Base-by-base conservation (phyloP, 1,284 basidiomycete genomes). In the Moesziomyces sp. region DNA sequence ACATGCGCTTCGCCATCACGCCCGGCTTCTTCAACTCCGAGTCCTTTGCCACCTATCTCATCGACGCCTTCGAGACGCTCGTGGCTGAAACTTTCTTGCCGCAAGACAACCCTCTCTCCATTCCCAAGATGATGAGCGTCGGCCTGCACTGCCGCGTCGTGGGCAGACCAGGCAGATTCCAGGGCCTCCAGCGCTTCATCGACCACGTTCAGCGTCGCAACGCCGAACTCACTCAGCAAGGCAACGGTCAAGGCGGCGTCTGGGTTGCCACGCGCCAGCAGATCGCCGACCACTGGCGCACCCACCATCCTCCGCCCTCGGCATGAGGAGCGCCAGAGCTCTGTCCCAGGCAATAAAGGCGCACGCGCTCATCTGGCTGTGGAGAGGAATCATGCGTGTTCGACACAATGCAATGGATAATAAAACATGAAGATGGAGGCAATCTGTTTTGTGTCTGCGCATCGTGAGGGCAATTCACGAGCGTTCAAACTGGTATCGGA, bases 41-140 rank as follows among this genome's bases (percentile, higher is more conserved):
- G n/a, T 74, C 81, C 26, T 86, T 85, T 60, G 79, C 74, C 38
- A 66, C 78, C 6, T 85, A 86, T 66, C 84, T 86, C 62, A 80
- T 80, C 48, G 85, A 82, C 52, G 80, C 84, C 1, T 85, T 86
- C 53, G 85, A 86, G 63, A 82, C 82, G 23, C 76, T 86, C 3
- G 80, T 84, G 45, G 62, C 55, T 3, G 85, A 86, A 58, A 83
- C 83, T 0, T 52, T 64, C 26, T 62, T 67, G 6, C 82, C 56
- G 3, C 38, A 56, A n/a, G 23, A n/a, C 19, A 67, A 65, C 30
- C 56, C 74, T 0, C 58, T 43, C n/a, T 53, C 79, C 7, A 66
- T 77, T 18, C 83, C 85, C 3, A 85, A 85, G 76, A 86, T 86
- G 85, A 83, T 86, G 83, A 80, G 80, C 24, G 68, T 86, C 19